phyloP scores from a whole-genome alignment of 495 filamentous ascomycete genomes.

The Tuber melanosporum region DNA sequence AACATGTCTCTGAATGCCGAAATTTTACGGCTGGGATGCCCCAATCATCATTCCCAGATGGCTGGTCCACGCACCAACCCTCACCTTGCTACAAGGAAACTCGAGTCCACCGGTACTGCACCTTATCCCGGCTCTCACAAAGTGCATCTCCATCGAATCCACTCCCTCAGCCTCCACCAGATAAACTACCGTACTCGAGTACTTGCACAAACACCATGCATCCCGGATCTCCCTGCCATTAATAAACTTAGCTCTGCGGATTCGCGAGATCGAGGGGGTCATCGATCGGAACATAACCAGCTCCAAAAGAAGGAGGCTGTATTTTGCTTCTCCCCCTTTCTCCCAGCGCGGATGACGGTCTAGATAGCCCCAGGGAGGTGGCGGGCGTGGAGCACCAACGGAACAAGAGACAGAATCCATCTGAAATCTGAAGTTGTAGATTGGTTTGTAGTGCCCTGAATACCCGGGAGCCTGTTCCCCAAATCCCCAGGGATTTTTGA shows the following conservation, averaged over 20 bases:
- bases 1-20: not conserved
- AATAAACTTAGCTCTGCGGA: not conserved
- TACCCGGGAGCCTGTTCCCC: too few species aligned
- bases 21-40: not conserved
- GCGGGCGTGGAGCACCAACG: too few species aligned
- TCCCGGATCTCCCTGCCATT: not conserved
- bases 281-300: not conserved
- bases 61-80: not conserved
- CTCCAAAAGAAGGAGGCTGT: not conserved
- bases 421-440: too few species aligned
- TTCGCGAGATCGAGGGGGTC: not conserved
- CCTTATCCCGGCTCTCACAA: not conserved
- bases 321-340: not conserved
- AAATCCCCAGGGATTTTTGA: too few species aligned
- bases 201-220: not conserved
- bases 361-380: too few species aligned
- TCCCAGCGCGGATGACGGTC: too few species aligned
- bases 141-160: not conserved
- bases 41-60: not conserved
- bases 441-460: too few species aligned
- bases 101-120: not conserved
- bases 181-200: not conserved
- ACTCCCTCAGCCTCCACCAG: not conserved
- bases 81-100: not conserved
- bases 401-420: too few species aligned